Evolutionary conservation across 129 eudicot genomes (phyloP).

Genomic region (Glebionis coronaria): DNA sequence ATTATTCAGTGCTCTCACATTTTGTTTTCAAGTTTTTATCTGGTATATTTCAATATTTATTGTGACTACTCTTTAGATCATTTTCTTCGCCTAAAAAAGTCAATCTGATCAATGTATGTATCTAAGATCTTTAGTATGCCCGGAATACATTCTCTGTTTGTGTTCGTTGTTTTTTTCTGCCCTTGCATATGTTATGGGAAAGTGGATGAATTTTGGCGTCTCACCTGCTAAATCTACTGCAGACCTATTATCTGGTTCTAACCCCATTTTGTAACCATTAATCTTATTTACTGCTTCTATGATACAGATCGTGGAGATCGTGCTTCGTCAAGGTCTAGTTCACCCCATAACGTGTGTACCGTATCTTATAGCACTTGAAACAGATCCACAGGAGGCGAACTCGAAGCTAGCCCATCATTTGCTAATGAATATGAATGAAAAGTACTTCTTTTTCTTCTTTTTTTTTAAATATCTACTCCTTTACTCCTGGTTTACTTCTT

Average conservation of each 20-base stretch:
- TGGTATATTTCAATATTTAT: no score
- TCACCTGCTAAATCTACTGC: not conserved
- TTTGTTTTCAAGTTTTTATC: constrained; percentile 74
- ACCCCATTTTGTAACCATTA: constrained; percentile 1
- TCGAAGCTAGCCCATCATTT: constrained; percentile 96
- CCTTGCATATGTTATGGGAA: not conserved
- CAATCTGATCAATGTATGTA: no score
- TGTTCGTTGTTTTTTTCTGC: no score
- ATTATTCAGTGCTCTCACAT: constrained; percentile 39
- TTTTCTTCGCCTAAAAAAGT: no score
- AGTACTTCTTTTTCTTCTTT: constrained; percentile 44
- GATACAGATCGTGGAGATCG: constrained; percentile 13
- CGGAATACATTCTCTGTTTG: no score
- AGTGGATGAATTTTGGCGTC: constrained; percentile 38
- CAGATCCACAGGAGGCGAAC: constrained; percentile 81
- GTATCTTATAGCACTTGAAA: constrained; percentile 92
- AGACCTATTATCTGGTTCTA: not conserved
- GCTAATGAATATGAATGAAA: constrained; percentile 96
- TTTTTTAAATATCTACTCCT: not conserved
- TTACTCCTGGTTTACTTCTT: not conserved
- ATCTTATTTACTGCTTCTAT: constrained; percentile 3
- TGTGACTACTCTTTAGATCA: no score
- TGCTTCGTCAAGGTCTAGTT: constrained; percentile 49
- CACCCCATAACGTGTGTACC: constrained; percentile 79
- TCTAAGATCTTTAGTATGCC: no score